Evolutionary conservation across 2,329 filamentous ascomycete species (phyloP), one percentile per base, ranked within the genome.

Genomic region (Rutstroemia sp.): DNA sequence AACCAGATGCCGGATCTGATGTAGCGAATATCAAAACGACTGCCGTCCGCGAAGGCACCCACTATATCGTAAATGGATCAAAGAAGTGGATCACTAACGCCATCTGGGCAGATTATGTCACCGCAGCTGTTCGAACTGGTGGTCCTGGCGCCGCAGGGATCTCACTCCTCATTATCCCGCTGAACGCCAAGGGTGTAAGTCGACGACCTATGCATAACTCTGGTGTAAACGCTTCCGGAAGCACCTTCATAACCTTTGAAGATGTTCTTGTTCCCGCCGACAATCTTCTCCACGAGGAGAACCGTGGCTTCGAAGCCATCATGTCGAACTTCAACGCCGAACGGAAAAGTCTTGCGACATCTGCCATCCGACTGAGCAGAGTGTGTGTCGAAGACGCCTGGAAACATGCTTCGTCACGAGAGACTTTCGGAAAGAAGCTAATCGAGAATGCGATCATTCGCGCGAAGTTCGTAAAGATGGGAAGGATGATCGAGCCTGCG

Each of bases 1-100:
- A 87, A 67, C 83, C 84, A 0, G 75, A 74, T 67, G 79, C 78
- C 56, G 80, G 81, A 0, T 85, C 81, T 0, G 84, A 88, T 64
- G 82, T 88, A 3, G 82, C 82, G 0, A 80, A 78, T 60, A 77
- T 88, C 46, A 74, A 75, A 51, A 86, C 84, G 3, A 85, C 79
- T 0, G 84, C 84, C 0, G 66, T 70, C 39, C 73, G 72, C 25
- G 73, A 78, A 39, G 78, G 77, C 0, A 71, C 74, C 36, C 67
- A 72, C 49, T 87, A 85, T 62, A 64, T 84, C 38, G 81, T 87
- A n/a, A 85, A 84, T 56, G 84, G 83, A 0, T 76, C 77, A 51
- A 87, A 87, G 73, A 85, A 85, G 67, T 85, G 82, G 82, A 86
- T 87, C 61, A 86, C 84, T 1, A 82, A 81, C 48, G 79, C 75